Conservation (phyloP, 768 basidiomycete species). For the Sarcomyxa edulis region DNA sequence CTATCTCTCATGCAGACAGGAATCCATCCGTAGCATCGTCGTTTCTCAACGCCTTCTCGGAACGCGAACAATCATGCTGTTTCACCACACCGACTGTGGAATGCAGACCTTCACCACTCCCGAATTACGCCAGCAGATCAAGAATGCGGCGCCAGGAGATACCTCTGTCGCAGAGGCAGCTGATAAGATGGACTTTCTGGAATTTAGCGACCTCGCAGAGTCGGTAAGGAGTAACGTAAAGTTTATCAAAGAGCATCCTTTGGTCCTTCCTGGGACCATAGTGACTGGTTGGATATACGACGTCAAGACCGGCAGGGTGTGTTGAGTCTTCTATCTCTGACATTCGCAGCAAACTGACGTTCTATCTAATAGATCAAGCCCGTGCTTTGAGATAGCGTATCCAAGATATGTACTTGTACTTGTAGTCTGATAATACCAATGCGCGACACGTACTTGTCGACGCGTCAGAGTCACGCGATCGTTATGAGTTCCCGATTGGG, state of each 20-base stretch:
- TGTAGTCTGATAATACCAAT: too few species aligned
- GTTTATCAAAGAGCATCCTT: conserved; percentile 50
- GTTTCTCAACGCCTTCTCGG: conserved; percentile 72
- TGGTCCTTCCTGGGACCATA: conserved; percentile 46
- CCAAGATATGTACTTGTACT: too few species aligned
- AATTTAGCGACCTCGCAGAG: conserved; percentile 1
- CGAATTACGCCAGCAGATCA: conserved; percentile 44
- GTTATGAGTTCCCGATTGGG: too few species aligned
- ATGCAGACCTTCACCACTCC: conserved; percentile 60
- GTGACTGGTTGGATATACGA: conserved; percentile 69
- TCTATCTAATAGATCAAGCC: too few species aligned
- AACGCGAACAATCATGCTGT: conserved; percentile 61
- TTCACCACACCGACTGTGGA: conserved; percentile 71
- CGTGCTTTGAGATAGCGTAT: too few species aligned
- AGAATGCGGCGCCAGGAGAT: conserved; percentile 33
- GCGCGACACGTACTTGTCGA: too few species aligned
- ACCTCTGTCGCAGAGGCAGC: conserved; percentile 21
- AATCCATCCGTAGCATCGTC: conserved; percentile 60
- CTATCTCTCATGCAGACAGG: conserved; percentile 33
- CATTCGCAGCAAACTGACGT: too few species aligned
- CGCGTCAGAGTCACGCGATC: too few species aligned
- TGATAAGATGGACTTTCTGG: conserved; percentile 6
- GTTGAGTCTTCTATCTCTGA: too few species aligned
- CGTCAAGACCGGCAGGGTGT: conserved; percentile 21
- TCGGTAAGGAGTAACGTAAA: conserved; percentile 50